These are phyloP conservation scores for Calocera viscosa DNA, from an alignment of 768 basidiomycete species.

Conservation along the genomic window DNA sequence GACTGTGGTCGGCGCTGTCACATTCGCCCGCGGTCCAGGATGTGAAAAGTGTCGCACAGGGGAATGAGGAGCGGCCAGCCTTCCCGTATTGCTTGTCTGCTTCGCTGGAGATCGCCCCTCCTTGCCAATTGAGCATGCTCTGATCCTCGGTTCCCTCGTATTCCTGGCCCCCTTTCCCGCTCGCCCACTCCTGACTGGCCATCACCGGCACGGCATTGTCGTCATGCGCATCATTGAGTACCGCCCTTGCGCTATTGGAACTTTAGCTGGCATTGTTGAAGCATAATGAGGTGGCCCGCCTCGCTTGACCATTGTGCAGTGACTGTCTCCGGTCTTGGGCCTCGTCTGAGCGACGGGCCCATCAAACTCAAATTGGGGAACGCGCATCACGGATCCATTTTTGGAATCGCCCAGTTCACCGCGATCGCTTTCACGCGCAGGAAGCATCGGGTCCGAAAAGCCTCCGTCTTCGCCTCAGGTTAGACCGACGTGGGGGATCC, in stretches of 20 bases:
- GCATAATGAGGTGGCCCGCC: background rate
- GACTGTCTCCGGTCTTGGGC: background rate
- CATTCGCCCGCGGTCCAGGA: background rate
- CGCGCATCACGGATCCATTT: background rate
- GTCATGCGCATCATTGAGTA: background rate
- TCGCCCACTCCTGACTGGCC: background rate
- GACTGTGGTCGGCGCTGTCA: background rate
- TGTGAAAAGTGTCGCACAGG: background rate
- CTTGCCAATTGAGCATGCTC: background rate
- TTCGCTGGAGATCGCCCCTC: background rate
- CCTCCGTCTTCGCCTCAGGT: too few relatives aligned
- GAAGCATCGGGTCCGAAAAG: too few relatives aligned
- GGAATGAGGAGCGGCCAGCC: background rate
- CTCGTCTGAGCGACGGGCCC: background rate
- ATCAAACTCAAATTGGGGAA: slow-evolving; percentile 6
- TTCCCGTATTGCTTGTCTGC: background rate
- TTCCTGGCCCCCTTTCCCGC: background rate
- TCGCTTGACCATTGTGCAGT: background rate
- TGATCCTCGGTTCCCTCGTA: background rate
- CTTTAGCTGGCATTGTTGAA: background rate
- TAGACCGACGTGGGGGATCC: too few relatives aligned
- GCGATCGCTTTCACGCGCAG: too few relatives aligned
- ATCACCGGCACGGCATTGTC: slow-evolving; percentile 5
- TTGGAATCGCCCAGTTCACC: too few relatives aligned
- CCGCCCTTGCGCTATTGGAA: background rate